Conservation (phyloP, 768 basidiomycete genomes). For the Agrocybe chaxingu region DNA sequence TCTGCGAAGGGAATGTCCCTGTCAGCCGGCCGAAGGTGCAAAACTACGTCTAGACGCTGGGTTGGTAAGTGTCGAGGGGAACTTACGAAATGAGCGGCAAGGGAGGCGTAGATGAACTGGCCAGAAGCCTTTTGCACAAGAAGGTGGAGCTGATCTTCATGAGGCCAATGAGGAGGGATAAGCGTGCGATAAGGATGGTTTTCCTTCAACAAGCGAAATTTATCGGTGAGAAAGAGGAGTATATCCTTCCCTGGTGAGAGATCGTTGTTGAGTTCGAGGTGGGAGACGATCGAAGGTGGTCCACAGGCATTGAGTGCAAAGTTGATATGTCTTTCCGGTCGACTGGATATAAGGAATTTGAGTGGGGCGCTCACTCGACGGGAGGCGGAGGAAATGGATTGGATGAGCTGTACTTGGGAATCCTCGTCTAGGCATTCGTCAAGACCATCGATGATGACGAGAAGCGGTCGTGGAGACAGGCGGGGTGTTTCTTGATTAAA, state of each 20-base stretch:
- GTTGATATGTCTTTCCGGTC: constrained; percentile 11
- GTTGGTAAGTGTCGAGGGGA: too few species aligned
- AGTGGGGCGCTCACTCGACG: background rate
- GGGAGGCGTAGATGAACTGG: too few species aligned
- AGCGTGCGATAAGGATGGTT: background rate
- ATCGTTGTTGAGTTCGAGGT: constrained; percentile 3
- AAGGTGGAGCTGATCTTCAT: too few species aligned
- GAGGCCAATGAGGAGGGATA: too few species aligned
- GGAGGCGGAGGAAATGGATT: background rate
- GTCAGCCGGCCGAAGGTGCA: too few species aligned
- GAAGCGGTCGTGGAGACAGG: background rate
- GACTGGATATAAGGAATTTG: constrained; percentile 10
- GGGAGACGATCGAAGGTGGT: background rate
- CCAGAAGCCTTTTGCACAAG: too few species aligned
- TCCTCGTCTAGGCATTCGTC: constrained; percentile 9
- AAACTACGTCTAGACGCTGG: too few species aligned
- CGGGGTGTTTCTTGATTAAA: background rate
- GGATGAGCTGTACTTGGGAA: background rate
- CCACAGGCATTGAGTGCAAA: background rate
- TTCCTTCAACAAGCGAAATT: constrained; percentile 4
- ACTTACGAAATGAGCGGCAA: too few species aligned
- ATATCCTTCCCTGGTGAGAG: constrained; percentile 8
- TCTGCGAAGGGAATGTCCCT: too few species aligned
- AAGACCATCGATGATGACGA: constrained; percentile 9
- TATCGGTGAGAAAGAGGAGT: constrained; percentile 1